Evolutionary conservation across 1,284 basidiomycete genomes (phyloP).

Genomic region (Rhizopogon hawkerae): DNA sequence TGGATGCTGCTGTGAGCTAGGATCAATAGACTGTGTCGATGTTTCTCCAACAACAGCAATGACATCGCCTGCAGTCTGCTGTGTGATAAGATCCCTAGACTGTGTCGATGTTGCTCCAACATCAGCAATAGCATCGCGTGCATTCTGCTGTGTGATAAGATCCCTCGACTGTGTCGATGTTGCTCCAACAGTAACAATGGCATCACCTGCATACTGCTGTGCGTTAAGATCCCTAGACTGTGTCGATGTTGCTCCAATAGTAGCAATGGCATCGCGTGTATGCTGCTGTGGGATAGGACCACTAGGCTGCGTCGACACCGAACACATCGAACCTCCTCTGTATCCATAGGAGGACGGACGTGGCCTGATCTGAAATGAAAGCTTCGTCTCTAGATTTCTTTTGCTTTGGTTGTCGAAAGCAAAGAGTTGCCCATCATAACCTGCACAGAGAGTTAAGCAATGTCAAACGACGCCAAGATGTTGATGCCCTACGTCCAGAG

Average conservation of each 20-base stretch:
- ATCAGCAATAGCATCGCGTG: too few species aligned
- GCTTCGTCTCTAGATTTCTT: neutral
- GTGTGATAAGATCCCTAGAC: too few species aligned
- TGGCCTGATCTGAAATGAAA: neutral
- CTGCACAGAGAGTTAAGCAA: neutral
- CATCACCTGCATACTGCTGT: too few species aligned
- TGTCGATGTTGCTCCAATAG: too few species aligned
- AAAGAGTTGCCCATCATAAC: neutral
- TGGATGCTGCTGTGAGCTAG: neutral
- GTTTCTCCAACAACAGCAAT: too few species aligned
- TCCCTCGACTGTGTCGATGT: too few species aligned
- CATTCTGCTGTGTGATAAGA: too few species aligned
- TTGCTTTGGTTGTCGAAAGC: neutral
- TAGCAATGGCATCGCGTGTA: too few species aligned
- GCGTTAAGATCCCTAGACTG: neutral
- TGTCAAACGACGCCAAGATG: neutral
- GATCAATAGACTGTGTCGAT: neutral
- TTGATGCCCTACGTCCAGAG: neutral
- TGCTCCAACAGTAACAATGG: too few species aligned
- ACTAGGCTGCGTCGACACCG: neutral
- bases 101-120: too few species aligned
- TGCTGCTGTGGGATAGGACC: too few species aligned
- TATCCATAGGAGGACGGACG: neutral
- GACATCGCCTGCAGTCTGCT: too few species aligned
- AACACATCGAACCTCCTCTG: neutral